phyloP scores from a whole-genome alignment of 2,329 filamentous ascomycete species.

The Fusarium albidum region DNA sequence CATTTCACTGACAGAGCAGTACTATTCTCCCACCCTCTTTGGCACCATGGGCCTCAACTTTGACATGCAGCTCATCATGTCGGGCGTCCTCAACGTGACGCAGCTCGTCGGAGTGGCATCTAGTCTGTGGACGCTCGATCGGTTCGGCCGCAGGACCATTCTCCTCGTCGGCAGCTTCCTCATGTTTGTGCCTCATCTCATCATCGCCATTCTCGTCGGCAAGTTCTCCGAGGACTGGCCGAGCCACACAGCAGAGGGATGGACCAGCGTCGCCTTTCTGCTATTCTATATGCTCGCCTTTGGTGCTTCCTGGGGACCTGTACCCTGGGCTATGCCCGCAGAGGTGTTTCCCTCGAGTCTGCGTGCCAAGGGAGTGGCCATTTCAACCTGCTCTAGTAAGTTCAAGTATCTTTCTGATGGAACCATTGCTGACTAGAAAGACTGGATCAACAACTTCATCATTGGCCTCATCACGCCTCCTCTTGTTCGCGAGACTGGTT shows the following conservation, averaged over 20 bases:
- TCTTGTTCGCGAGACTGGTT: slow-evolving; percentile 59
- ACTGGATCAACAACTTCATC: slow-evolving; percentile 71
- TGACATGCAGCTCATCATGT: slow-evolving; percentile 44
- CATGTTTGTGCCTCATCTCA: slow-evolving; percentile 40
- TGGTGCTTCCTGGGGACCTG: slow-evolving; percentile 64
- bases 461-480: slow-evolving; percentile 51
- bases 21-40: slow-evolving; percentile 68
- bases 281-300: slow-evolving; percentile 67
- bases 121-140: slow-evolving; percentile 53
- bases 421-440: slow-evolving; percentile 14
- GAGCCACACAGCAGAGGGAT: slow-evolving; percentile 36
- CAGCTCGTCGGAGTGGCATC: slow-evolving; percentile 49
- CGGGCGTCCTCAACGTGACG: slow-evolving; percentile 42
- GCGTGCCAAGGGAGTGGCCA: slow-evolving; percentile 69
- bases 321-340: slow-evolving; percentile 56
- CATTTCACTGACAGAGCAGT: too few relatives aligned
- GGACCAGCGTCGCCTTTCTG: slow-evolving; percentile 41
- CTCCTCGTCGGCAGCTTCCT: slow-evolving; percentile 37
- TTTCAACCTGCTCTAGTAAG: slow-evolving; percentile 62
- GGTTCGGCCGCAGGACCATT: slow-evolving; percentile 38
- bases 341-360: slow-evolving; percentile 71
- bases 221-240: slow-evolving; percentile 37
- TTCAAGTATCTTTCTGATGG: rapidly evolving
- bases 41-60: slow-evolving; percentile 57
- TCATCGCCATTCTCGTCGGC: slow-evolving; percentile 40